Base-by-base conservation (phyloP, 805 yeast species). In the Zygotorulaspora sp. region DNA sequence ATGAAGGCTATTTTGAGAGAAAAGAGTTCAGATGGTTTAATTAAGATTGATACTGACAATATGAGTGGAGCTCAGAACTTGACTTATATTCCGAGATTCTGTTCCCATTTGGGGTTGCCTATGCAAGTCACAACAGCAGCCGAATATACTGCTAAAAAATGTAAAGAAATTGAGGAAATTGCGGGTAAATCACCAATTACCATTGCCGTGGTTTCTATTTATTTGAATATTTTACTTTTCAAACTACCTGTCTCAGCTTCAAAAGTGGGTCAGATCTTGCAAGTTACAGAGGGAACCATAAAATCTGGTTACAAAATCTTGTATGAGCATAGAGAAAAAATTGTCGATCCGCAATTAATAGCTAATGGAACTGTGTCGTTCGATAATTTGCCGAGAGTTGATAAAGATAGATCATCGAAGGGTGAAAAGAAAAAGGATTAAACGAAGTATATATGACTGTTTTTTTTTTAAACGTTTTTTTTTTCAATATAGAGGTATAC, bases 111-210 rank as follows among this genome's bases (percentile, higher is more conserved):
- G 68, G 97, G 97, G 42, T 71, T 92, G 40, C 70, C 79, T 14
- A 79, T 87, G 45, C 87, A 79, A 62, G 81, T 89, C 30, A 81
- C 96, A 14, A 85, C 87, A 45, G 90, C 95, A 7, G 95, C 97
- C 2, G 97, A 90, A 62, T 76, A 82, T 53, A 87, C 92, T 50
- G 96, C 97, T 2, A 78, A 87, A 57, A 74, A 82, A 48, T 87
- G 95, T 55, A 84, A 86, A 57, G 95, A 85, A 45, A 81, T 83
- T 45, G 96, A 97, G 39, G 94, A 90, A 25, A 71, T 92, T 55
- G 97, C 95, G 12, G 97, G 98, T 53, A 76, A 96, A 50, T 85
- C 96, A 3, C 98, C 98, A 19, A 89, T 89, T 38, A 90, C 98
- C 24, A 87, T 92, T 56, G 97, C 97, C 0, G 97, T 97, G 6